Percentiles rank a stretch among this genome's conserved stretches.
Evolutionary conservation across 176 grass and related monocot species (phyloP).

Genomic region (Calamus simplicifolius): DNA sequence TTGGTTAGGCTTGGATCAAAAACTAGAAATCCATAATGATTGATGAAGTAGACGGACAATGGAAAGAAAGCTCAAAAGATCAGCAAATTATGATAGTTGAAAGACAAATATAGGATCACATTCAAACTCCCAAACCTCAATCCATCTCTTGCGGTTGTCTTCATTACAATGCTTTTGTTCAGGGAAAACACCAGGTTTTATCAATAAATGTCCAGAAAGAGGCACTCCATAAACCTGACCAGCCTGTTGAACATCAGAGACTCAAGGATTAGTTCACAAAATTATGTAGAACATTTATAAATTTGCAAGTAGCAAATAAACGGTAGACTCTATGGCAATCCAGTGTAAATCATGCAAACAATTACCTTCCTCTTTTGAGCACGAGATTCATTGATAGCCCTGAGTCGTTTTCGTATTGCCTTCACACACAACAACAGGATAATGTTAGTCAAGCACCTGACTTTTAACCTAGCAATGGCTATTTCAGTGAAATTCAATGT

Average conservation of each 20-base stretch:
- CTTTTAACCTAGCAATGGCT: constrained; percentile 6
- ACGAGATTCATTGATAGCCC: constrained; percentile 95
- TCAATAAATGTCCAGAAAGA: constrained; percentile 74
- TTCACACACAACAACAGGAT: constrained; percentile 30
- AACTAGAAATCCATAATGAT: too few relatives aligned
- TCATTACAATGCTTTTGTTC: constrained; percentile 83
- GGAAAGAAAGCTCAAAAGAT: not conserved
- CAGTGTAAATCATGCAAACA: constrained; percentile 1
- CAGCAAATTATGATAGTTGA: not conserved
- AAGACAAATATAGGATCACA: not conserved
- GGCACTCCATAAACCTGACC: constrained; percentile 99
- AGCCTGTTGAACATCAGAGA: constrained; percentile 52
- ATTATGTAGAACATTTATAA: too few relatives aligned
- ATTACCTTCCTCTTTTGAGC: constrained; percentile 96
- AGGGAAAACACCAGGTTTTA: constrained; percentile 82
- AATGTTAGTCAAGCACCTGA: constrained; percentile 23
- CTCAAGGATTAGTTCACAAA: too few relatives aligned
- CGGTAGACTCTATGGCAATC: constrained; percentile 3
- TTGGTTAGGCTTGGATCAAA: too few relatives aligned
- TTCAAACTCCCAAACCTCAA: constrained; percentile 47
- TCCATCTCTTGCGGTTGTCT: constrained; percentile 83
- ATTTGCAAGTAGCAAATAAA: not conserved
- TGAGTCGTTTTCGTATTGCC: constrained; percentile 77
- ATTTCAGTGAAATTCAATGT: not conserved
- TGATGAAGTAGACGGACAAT: too few relatives aligned